These are phyloP conservation scores for Trametes punicea DNA, from an alignment of 768 basidiomycete species.

Conservation along the genomic window DNA sequence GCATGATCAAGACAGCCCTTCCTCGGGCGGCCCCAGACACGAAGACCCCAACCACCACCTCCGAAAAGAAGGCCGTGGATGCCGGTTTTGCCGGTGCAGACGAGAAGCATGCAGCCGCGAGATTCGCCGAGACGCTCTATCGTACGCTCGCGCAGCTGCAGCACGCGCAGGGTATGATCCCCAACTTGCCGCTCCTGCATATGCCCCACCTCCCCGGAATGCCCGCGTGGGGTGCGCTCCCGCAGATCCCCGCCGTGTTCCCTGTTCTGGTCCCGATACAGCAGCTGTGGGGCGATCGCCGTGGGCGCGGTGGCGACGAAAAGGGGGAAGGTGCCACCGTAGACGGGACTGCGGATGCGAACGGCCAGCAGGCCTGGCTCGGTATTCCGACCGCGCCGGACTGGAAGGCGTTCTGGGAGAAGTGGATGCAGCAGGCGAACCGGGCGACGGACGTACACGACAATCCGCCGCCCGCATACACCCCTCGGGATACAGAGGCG, in stretches of 20 bases:
- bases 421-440: constrained; percentile 57
- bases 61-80: constrained; percentile 26
- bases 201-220: constrained; percentile 46
- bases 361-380: constrained; percentile 28
- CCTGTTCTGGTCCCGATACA: constrained; percentile 73
- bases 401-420: constrained; percentile 71
- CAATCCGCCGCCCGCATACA: constrained; percentile 70
- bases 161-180: constrained; percentile 49
- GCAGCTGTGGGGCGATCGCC: constrained; percentile 54
- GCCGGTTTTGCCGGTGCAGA: constrained; percentile 22
- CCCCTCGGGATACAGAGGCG: constrained; percentile 47
- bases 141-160: constrained; percentile 63
- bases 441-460: constrained; percentile 47
- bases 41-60: not conserved
- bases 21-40: not conserved
- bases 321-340: constrained; percentile 25
- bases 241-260: constrained; percentile 74
- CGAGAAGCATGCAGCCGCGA: constrained; percentile 36
- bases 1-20: not conserved
- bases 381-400: constrained; percentile 44
- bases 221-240: constrained; percentile 48
- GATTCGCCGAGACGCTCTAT: constrained; percentile 70
- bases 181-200: constrained; percentile 39
- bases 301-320: constrained; percentile 29
- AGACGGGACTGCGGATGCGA: constrained; percentile 2